A percentile compares a stretch with the other conserved stretches of the same genome.
Conservation (phyloP, 208 protist species). For the Naegleria fowleri region DNA sequence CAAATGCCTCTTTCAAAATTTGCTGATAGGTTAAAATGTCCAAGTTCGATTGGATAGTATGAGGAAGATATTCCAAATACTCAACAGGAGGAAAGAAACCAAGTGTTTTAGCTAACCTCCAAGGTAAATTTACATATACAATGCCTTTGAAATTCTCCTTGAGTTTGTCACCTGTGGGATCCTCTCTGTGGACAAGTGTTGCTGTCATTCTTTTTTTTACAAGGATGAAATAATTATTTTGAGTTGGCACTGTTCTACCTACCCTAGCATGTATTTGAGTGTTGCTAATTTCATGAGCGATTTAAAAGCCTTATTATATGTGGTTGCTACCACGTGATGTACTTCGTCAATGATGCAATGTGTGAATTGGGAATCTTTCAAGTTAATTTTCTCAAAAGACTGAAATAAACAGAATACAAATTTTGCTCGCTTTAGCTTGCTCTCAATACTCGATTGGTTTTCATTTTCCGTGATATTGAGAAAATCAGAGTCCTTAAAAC, state of each 20-base stretch:
- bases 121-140: conserved; percentile 34
- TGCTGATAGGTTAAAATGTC: not conserved
- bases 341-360: conserved; percentile 33
- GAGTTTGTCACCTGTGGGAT: conserved; percentile 24
- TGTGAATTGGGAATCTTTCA: not conserved
- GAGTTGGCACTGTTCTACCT: too few relatives aligned
- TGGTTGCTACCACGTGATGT: conserved; percentile 23
- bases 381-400: conserved; percentile 19
- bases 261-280: conserved; percentile 26
- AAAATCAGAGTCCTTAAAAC: conserved; percentile 22
- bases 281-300: not conserved
- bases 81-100: conserved; percentile 34
- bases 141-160: conserved; percentile 19
- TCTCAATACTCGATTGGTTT: not conserved
- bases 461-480: not conserved
- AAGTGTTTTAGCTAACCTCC: conserved; percentile 30
- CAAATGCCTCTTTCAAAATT: not conserved
- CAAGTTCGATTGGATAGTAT: not conserved
- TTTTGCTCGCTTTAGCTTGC: not conserved
- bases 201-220: conserved; percentile 30
- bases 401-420: conserved; percentile 42
- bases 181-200: conserved; percentile 34
- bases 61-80: conserved; percentile 34
- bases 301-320: conserved; percentile 12
- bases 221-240: not conserved